phyloP scores from a whole-genome alignment of 2,329 filamentous ascomycete species.

The Microcyclospora tardicrescens region DNA sequence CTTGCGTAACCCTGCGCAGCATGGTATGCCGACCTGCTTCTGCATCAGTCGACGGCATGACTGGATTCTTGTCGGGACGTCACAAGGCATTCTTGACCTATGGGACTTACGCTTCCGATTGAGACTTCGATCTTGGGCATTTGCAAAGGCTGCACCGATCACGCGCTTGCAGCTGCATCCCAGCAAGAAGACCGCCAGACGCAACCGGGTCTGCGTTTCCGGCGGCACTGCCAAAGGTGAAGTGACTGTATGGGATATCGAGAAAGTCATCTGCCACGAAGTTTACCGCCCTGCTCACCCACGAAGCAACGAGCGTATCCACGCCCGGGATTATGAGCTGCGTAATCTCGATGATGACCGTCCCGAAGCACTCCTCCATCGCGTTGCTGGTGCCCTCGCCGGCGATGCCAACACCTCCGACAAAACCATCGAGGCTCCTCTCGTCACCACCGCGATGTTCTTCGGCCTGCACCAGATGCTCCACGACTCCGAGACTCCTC shows the following conservation, averaged over 20 bases:
- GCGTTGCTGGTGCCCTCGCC: conserved; percentile 60
- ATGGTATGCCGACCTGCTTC: conserved; percentile 85
- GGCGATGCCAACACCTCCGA: conserved; percentile 18
- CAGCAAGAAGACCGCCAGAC: conserved; percentile 39
- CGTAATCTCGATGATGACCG: conserved; percentile 86
- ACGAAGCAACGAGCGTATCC: conserved; percentile 34
- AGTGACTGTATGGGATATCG: conserved; percentile 89
- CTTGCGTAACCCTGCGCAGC: conserved; percentile 76
- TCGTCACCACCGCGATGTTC: conserved; percentile 60
- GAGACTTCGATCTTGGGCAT: conserved; percentile 74
- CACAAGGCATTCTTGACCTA: conserved; percentile 80
- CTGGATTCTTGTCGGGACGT: conserved; percentile 85
- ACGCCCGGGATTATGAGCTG: conserved; percentile 57
- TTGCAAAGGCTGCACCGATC: conserved; percentile 68
- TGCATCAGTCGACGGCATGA: conserved; percentile 74
- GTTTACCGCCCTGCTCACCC: conserved; percentile 60
- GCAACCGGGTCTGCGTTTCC: conserved; percentile 76
- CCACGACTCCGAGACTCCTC: conserved; percentile 56
- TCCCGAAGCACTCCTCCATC: conserved; percentile 71
- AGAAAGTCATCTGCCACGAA: conserved; percentile 77
- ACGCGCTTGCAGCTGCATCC: conserved; percentile 71
- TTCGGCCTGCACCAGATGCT: conserved; percentile 59
- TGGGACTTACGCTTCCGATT: conserved; percentile 97
- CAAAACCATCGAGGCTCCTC: conserved; percentile 18
- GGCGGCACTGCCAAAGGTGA: conserved; percentile 80